Evolutionary conservation across 805 yeast species (phyloP).

Genomic region (Spathaspora boniae): DNA sequence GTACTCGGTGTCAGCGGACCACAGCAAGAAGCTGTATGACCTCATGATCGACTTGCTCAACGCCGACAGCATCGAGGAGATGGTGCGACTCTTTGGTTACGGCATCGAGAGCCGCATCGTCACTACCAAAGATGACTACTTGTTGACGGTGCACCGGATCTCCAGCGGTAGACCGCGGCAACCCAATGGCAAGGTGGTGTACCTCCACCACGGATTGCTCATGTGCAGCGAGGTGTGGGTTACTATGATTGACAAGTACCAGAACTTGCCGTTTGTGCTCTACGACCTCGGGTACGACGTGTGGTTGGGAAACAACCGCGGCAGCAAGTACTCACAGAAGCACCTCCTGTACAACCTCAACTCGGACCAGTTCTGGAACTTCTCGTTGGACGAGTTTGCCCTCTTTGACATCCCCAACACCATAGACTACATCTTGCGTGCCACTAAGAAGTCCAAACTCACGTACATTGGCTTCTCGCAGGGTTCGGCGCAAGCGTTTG

Average conservation of each 20-base stretch:
- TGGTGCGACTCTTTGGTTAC: slow-evolving; percentile 69
- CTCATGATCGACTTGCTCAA: slow-evolving; percentile 38
- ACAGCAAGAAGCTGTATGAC: slow-evolving; percentile 20
- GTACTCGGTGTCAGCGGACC: slow-evolving; percentile 18
- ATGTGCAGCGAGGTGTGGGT: slow-evolving; percentile 84
- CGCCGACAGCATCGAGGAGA: slow-evolving; percentile 56
- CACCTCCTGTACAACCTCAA: slow-evolving; percentile 43
- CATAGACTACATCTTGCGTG: slow-evolving; percentile 63
- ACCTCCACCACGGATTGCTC: slow-evolving; percentile 86
- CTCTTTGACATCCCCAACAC: slow-evolving; percentile 84
- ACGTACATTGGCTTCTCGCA: slow-evolving; percentile 88
- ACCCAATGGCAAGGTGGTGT: slow-evolving; percentile 49
- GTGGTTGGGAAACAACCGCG: slow-evolving; percentile 67
- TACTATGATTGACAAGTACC: slow-evolving; percentile 37
- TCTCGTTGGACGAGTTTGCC: slow-evolving; percentile 89
- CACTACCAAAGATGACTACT: slow-evolving; percentile 70
- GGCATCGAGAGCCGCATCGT: slow-evolving; percentile 74
- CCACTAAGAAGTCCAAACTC: slow-evolving; percentile 40
- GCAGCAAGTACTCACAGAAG: slow-evolving; percentile 83
- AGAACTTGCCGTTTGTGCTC: slow-evolving; percentile 66
- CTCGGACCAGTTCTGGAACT: slow-evolving; percentile 73
- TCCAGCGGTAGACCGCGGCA: slow-evolving; percentile 12
- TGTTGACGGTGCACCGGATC: slow-evolving; percentile 72
- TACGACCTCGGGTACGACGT: slow-evolving; percentile 88
- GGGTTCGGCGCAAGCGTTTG: slow-evolving; percentile 92